Conservation (phyloP, 176 grass and related monocot genomes). For the Triticum urartu region DNA sequence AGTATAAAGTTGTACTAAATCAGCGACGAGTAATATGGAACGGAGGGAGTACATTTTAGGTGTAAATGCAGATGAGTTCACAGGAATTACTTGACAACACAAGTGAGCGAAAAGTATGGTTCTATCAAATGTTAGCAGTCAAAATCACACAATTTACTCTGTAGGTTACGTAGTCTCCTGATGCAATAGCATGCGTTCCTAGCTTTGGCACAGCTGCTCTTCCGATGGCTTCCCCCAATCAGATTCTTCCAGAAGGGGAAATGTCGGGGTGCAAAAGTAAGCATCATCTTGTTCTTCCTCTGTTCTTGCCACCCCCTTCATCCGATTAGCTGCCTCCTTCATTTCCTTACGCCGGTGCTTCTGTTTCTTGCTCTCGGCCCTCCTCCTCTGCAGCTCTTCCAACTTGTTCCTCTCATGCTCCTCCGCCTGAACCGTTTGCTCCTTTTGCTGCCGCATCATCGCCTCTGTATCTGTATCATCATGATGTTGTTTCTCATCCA, state of each 20-base stretch:
- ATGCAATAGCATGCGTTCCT: not conserved
- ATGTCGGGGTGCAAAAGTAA: not conserved
- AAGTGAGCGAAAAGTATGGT: not conserved
- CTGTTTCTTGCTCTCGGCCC: not conserved
- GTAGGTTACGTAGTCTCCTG: not conserved
- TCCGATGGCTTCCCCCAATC: not conserved
- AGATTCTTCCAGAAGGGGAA: not conserved
- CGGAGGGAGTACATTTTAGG: too few relatives aligned
- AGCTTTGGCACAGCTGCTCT: not conserved
- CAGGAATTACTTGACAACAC: too few relatives aligned
- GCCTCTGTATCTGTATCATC: not conserved
- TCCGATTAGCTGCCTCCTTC: not conserved
- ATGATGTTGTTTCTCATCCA: not conserved
- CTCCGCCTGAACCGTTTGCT: not conserved
- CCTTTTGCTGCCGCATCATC: not conserved
- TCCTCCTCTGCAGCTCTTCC: not conserved
- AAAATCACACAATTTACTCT: not conserved
- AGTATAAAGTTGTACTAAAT: too few relatives aligned
- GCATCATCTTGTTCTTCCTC: not conserved
- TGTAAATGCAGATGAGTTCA: too few relatives aligned
- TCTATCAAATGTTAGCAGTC: not conserved
- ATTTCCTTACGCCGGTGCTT: not conserved
- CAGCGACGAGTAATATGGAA: too few relatives aligned
- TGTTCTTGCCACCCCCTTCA: not conserved
- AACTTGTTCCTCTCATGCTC: not conserved